A percentile compares a stretch with the other conserved stretches of the same genome.
These are phyloP conservation scores for Apiospora pterosperma DNA, from an alignment of 2,329 filamentous ascomycete genomes.

Conservation along the genomic window DNA sequence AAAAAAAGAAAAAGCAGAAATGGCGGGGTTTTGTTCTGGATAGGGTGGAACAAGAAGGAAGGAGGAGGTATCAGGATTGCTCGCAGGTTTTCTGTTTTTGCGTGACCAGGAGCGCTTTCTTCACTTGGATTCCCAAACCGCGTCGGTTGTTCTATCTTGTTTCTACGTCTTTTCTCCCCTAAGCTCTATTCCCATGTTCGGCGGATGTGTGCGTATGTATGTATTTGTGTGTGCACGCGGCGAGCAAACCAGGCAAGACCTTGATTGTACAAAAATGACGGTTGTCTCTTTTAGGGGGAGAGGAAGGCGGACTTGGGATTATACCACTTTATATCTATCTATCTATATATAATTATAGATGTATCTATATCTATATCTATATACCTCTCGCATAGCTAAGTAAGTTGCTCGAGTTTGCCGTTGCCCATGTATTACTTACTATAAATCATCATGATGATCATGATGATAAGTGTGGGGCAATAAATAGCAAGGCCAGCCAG, in stretches of 20 bases:
- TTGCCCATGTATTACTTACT: no score
- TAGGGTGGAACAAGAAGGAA: neutral
- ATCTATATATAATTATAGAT: no score
- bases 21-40: neutral
- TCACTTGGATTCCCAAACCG: neutral
- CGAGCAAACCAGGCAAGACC: neutral
- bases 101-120: neutral
- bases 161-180: neutral
- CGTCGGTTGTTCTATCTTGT: neutral
- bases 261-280: neutral
- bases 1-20: neutral
- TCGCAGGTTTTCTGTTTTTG: neutral
- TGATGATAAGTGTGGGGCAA: no score
- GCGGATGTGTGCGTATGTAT: slow-evolving; percentile 1
- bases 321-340: neutral
- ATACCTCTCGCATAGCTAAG: neutral
- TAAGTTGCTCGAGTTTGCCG: no score
- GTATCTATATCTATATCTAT: neutral
- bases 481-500: no score
- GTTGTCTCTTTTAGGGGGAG: neutral
- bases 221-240: neutral
- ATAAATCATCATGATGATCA: no score
- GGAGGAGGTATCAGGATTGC: neutral
- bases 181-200: neutral
- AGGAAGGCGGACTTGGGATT: neutral